Conservation (phyloP, 2,329 filamentous ascomycete species). For the Trichoderma harzianum region DNA sequence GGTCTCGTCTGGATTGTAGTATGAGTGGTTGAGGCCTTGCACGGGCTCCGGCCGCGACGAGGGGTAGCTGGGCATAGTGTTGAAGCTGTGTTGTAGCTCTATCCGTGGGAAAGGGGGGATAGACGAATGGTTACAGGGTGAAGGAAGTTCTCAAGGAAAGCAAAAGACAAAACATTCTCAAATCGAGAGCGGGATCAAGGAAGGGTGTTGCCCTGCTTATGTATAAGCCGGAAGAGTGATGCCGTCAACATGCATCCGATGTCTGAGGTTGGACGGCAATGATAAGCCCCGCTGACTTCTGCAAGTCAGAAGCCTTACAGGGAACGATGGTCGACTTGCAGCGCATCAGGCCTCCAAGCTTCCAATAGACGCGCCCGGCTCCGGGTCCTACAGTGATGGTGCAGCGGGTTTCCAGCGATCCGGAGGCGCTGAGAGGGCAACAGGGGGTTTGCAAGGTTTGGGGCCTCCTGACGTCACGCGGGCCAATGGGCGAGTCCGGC, state of each 20-base stretch:
- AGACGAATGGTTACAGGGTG: not conserved
- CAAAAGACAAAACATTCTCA: not conserved
- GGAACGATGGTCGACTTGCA: not conserved
- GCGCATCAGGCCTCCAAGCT: not conserved
- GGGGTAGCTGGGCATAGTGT: not conserved
- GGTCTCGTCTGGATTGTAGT: constrained; percentile 7
- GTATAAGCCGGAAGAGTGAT: not conserved
- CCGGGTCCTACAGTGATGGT: not conserved
- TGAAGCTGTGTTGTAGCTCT: not conserved
- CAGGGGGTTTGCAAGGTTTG: not conserved
- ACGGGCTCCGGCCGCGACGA: not conserved
- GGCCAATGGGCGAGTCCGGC: constrained; percentile 6
- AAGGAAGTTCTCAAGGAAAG: not conserved
- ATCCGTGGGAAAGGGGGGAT: not conserved
- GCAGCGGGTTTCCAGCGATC: not conserved
- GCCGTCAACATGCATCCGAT: not conserved
- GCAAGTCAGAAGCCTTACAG: not conserved
- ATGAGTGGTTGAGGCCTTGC: constrained; percentile 16
- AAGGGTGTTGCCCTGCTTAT: not conserved
- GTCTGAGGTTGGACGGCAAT: not conserved
- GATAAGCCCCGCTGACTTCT: not conserved
- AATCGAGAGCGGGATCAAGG: not conserved
- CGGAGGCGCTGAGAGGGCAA: not conserved
- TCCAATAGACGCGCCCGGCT: not conserved
- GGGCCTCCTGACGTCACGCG: constrained; percentile 16